Base-by-base conservation (phyloP, 192 early-diverging fungal genomes). In the Helicostylum pulchrum region DNA sequence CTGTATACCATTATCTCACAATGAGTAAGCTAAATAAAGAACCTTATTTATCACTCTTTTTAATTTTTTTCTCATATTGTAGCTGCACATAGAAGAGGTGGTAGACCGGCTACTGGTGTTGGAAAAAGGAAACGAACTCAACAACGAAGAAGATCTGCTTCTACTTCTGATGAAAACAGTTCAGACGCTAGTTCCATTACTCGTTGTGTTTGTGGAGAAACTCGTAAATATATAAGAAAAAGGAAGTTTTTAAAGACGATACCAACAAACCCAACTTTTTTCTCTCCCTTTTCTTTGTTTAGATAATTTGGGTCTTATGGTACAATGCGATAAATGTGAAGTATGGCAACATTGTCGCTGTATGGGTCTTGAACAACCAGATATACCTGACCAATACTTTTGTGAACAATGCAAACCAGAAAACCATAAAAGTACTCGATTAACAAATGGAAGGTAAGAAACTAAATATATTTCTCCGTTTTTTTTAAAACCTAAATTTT, bases 311-410 rank as follows among this genome's bases (percentile, higher is more conserved):
- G 79, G 79, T 15, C 57, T 81, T 7, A 81, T 81, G 79, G 75
- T 81, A 3, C 74, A 76, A 56, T 81, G 79, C 55, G 79, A 81
- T 21, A 81, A 71, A 15, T 81, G 79, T 47, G 75, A 81, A 55
- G 79, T 81, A 30, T 81, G 79, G 79, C 79, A 81, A 34, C 79
- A 81, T 60, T 81, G 79, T 53, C 69, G 74, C 7, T 81, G 79
- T 44, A 73, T 81, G 12, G 79, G 79, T 12, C 64, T 81, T 3
- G 69, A 67, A 32, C 65, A 78, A 62, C 71, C 74, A 48, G 74
- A 78, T 51, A 75, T 78, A 20, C 79, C 79, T 15, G 79, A 81
- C 36, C 72, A 76, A 36, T 81, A 81, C 56, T 81, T 74, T 48
- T 81, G 79, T 39, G 79, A 81, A 34, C 56, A 67, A 4, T 81